phyloP scores from a whole-genome alignment of 2,329 filamentous ascomycete genomes.

The Epichloe coenophiala region DNA sequence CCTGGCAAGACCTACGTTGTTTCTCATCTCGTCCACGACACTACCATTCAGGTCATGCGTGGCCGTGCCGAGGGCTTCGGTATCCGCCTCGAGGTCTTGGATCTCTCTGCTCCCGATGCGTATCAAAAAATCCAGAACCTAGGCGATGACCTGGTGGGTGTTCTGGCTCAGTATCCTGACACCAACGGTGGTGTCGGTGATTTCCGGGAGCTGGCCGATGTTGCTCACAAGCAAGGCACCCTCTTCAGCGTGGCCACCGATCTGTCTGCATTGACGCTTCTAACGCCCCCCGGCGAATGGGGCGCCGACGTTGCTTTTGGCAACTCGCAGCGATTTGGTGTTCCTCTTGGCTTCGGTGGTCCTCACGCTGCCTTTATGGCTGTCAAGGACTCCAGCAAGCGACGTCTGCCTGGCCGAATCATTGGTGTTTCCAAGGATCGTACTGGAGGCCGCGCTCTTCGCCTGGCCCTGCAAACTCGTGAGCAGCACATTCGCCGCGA shows the following conservation, averaged over 20 bases:
- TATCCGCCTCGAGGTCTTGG: constrained; percentile 60
- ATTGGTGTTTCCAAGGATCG: constrained; percentile 89
- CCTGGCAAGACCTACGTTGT: constrained; percentile 72
- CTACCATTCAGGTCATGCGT: constrained; percentile 71
- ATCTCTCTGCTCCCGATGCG: constrained; percentile 51
- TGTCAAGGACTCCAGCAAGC: constrained; percentile 79
- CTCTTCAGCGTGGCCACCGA: constrained; percentile 84
- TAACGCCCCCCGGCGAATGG: constrained; percentile 86
- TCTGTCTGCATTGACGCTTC: constrained; percentile 69
- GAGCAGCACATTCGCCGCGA: constrained; percentile 95
- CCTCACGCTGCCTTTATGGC: constrained; percentile 97
- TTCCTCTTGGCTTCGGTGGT: constrained; percentile 83
- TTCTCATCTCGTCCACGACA: constrained; percentile 68
- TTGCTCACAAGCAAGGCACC: constrained; percentile 63
- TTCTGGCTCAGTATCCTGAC: constrained; percentile 90
- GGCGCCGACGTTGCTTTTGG: constrained; percentile 93
- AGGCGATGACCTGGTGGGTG: constrained; percentile 73
- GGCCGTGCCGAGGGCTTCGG: constrained; percentile 87
- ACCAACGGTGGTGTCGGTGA: constrained; percentile 73
- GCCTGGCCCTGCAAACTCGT: constrained; percentile 78
- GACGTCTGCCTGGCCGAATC: constrained; percentile 82
- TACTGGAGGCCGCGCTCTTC: constrained; percentile 65
- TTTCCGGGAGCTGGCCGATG: constrained; percentile 59
- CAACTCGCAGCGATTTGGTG: constrained; percentile 80
- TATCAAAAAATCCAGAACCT: constrained; percentile 55